Evolutionary conservation across 441 rosid species (phyloP).

Genomic region (Brassica hybrid): DNA sequence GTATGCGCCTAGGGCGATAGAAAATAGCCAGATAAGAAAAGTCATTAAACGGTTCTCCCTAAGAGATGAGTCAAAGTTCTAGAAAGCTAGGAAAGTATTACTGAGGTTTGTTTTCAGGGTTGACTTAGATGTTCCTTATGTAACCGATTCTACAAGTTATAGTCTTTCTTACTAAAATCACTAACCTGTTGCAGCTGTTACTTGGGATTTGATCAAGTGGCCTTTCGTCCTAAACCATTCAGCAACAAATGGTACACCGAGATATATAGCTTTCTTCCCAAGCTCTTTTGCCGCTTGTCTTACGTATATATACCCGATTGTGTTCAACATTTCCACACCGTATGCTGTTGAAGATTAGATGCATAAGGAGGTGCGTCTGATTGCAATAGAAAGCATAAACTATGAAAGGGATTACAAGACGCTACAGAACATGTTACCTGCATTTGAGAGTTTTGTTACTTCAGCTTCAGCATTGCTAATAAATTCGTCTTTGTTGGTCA

Average conservation of each 20-base stretch:
- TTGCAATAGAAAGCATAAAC: constrained; percentile 12
- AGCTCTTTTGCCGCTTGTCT: constrained; percentile 98
- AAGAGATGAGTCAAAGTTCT: constrained; percentile 22
- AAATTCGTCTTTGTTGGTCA: constrained; percentile 77
- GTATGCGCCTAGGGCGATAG: constrained; percentile 73
- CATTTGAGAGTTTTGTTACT: constrained; percentile 88
- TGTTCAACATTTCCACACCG: constrained; percentile 94
- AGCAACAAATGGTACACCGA: constrained; percentile 92
- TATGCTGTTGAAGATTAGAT: constrained; percentile 61
- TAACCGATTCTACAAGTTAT: background rate
- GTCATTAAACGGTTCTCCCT: background rate
- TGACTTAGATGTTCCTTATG: background rate
- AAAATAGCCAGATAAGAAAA: constrained; percentile 6
- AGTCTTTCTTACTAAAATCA: constrained; percentile 6
- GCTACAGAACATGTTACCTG: constrained; percentile 58
- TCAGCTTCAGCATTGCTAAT: constrained; percentile 75
- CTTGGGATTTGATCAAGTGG: constrained; percentile 95
- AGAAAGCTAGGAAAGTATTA: constrained; percentile 15
- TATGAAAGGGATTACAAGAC: constrained; percentile 11
- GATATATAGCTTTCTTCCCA: constrained; percentile 87
- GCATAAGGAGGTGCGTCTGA: constrained; percentile 1
- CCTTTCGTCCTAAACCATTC: constrained; percentile 99
- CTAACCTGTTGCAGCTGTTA: constrained; percentile 98
- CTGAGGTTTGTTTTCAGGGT: background rate
- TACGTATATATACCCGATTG: constrained; percentile 90